phyloP scores from a whole-genome alignment of 441 rosid genomes.

The Bruguiera hainesii region DNA sequence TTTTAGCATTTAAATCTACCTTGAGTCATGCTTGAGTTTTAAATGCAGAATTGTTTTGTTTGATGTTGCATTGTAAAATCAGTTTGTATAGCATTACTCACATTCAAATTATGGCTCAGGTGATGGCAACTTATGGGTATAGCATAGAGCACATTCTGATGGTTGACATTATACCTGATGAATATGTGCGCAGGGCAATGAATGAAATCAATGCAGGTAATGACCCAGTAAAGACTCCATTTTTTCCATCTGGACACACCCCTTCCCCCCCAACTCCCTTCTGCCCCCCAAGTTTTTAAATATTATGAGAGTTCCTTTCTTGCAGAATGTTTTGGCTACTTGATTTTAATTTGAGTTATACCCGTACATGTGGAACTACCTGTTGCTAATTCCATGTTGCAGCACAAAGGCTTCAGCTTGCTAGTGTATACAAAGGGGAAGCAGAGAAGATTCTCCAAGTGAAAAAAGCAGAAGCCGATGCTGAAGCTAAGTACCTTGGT shows the following conservation, averaged over 20 bases:
- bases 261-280: too few species aligned
- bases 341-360: neutral
- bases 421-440: slow-evolving; percentile 97
- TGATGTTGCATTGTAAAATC: too few species aligned
- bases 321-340: neutral
- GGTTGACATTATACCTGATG: slow-evolving; percentile 95
- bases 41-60: too few species aligned
- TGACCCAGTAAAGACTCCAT: neutral
- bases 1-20: too few species aligned
- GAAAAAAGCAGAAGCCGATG: slow-evolving; percentile 92
- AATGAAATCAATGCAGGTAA: slow-evolving; percentile 98
- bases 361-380: neutral
- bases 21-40: too few species aligned
- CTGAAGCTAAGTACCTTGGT: slow-evolving; percentile 91
- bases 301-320: too few species aligned
- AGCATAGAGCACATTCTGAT: slow-evolving; percentile 93
- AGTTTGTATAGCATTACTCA: neutral
- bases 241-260: neutral
- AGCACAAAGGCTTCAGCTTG: slow-evolving; percentile 98
- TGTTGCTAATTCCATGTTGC: slow-evolving; percentile 21
- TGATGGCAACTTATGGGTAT: slow-evolving; percentile 92
- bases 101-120: slow-evolving; percentile 38
- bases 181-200: slow-evolving; percentile 94
- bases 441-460: slow-evolving; percentile 88
- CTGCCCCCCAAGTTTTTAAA: too few species aligned